phyloP scores from a whole-genome alignment of 164 flowering plant species.

The Tinospora cordifolia region DNA sequence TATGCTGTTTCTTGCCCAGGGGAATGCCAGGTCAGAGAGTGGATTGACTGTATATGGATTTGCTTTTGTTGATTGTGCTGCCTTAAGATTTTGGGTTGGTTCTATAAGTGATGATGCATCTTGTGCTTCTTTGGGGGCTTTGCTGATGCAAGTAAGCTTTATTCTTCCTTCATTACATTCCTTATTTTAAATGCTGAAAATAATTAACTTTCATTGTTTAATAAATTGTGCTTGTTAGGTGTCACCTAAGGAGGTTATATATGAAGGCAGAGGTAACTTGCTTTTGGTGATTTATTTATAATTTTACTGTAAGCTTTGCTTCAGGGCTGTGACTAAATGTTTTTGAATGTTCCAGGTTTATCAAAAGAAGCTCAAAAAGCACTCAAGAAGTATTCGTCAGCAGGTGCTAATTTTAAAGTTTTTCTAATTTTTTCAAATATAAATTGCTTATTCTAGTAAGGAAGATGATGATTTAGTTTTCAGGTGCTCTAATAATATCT shows the following conservation, averaged over 20 bases:
- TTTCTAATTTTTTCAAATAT: neutral
- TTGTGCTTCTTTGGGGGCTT: slow-evolving; percentile 74
- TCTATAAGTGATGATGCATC: slow-evolving; percentile 83
- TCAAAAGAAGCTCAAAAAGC: slow-evolving; percentile 82
- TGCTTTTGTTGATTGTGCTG: slow-evolving; percentile 93
- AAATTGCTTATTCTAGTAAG: neutral
- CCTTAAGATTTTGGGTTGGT: slow-evolving; percentile 86
- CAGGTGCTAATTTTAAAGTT: slow-evolving; percentile 32
- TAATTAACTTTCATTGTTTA: neutral
- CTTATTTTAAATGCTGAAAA: neutral
- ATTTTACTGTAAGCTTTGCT: neutral
- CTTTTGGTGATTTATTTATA: slow-evolving; percentile 5
- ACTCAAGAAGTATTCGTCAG: slow-evolving; percentile 58
- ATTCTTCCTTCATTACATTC: neutral
- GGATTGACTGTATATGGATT: slow-evolving; percentile 62
- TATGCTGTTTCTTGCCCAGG: slow-evolving; percentile 29
- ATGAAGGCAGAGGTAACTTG: slow-evolving; percentile 58
- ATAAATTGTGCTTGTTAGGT: slow-evolving; percentile 36
- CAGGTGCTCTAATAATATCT: neutral
- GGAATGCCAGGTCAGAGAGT: slow-evolving; percentile 28
- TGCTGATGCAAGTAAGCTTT: slow-evolving; percentile 79
- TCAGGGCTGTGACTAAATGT: neutral
- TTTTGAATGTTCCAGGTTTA: slow-evolving; percentile 45
- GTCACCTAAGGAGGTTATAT: slow-evolving; percentile 78
- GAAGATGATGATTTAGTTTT: neutral